Percentiles rank a stretch among this genome's conserved stretches.
Evolutionary conservation across 192 early-diverging fungal species (phyloP).

Genomic region (Phlyctochytrium planicorne): DNA sequence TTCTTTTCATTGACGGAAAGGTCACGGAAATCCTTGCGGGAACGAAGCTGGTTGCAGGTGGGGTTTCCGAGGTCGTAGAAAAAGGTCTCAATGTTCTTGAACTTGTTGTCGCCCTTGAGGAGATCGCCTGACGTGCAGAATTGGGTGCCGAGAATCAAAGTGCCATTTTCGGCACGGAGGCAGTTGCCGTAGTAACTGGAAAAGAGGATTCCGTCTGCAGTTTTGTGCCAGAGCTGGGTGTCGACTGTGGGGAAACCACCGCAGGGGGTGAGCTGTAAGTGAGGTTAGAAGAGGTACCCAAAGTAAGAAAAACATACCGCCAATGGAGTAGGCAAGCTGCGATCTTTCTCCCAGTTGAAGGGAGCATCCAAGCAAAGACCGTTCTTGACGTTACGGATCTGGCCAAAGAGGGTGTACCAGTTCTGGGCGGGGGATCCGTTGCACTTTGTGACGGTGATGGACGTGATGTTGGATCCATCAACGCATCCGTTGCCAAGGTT

Average conservation of each 20-base stretch:
- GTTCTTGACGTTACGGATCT: slow-evolving; percentile 21
- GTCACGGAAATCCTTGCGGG: slow-evolving; percentile 17
- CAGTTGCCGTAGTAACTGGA: slow-evolving; percentile 5
- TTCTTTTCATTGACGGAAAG: not conserved
- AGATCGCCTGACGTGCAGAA: not conserved
- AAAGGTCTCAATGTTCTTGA: not conserved
- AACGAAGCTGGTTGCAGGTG: slow-evolving; percentile 1
- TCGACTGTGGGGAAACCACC: not conserved
- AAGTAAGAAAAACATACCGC: not conserved
- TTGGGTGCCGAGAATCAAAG: not conserved
- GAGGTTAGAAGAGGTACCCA: not conserved
- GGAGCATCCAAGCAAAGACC: slow-evolving; percentile 21
- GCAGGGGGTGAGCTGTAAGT: not conserved
- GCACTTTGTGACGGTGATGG: slow-evolving; percentile 3
- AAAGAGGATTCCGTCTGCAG: not conserved
- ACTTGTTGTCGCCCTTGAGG: not conserved
- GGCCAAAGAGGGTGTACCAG: slow-evolving; percentile 22
- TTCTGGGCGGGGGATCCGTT: slow-evolving; percentile 16
- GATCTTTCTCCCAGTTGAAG: not conserved
- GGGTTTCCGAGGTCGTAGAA: slow-evolving; percentile 5
- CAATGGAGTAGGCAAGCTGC: not conserved
- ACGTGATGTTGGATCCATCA: not conserved
- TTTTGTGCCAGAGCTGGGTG: not conserved
- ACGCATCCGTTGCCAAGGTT: not conserved
- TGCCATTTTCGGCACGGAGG: not conserved